Evolutionary conservation across 2,329 filamentous ascomycete genomes (phyloP).

Genomic region (Cyphellophora europaea): DNA sequence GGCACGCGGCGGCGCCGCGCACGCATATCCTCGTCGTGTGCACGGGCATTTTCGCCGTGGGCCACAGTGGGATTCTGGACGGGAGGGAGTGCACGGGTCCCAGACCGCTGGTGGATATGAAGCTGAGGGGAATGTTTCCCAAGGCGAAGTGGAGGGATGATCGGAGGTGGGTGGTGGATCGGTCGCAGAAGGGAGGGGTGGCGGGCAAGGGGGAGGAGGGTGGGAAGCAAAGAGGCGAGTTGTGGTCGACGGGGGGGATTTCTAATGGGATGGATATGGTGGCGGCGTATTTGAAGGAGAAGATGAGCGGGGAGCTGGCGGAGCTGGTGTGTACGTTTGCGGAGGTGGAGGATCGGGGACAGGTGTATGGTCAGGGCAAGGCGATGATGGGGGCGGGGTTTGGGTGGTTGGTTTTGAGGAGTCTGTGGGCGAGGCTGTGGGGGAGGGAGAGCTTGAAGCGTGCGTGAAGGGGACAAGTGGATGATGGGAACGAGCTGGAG

Average conservation of each 20-base stretch:
- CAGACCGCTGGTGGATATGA: constrained; percentile 7
- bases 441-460: no score
- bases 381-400: constrained; percentile 1
- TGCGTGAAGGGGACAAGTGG: no score
- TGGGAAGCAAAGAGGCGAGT: constrained; percentile 1
- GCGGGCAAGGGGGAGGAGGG: neutral
- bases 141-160: constrained; percentile 12
- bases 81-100: constrained; percentile 14
- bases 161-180: constrained; percentile 16
- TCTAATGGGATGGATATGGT: constrained; percentile 26
- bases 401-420: neutral
- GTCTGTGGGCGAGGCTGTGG: neutral
- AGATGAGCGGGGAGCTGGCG: constrained; percentile 21
- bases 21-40: constrained; percentile 18
- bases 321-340: constrained; percentile 26
- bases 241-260: constrained; percentile 11
- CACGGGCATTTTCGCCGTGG: constrained; percentile 14
- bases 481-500: no score
- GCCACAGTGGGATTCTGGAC: constrained; percentile 15
- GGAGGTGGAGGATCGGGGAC: constrained; percentile 22
- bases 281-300: constrained; percentile 20
- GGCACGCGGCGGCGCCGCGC: constrained; percentile 22
- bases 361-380: constrained; percentile 20
- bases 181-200: neutral
- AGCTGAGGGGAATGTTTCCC: constrained; percentile 13